Evolutionary conservation across 306 rosid genomes (phyloP), one percentile per base, ranked within the genome.

Genomic region (Medicago ruthenica): DNA sequence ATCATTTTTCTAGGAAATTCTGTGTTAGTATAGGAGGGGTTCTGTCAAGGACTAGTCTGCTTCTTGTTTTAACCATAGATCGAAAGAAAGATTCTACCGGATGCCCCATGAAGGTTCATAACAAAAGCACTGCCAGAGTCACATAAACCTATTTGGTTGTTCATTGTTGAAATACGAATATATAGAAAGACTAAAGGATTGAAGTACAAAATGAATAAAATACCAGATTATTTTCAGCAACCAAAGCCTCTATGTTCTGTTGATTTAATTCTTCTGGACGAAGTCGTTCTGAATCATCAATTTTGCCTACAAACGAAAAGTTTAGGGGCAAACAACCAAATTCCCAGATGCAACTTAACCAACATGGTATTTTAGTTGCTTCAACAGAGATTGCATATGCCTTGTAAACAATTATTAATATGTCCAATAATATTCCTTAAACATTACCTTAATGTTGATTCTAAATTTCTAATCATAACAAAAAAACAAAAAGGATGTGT

Each of bases 181-280:
- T 16, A 65, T n/a, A 44, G 48, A 74, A 48, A 65, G 65, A 72
- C n/a, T 47, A 74, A 71, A 59, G 57, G 66, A 57, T 41, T 63
- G 14, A 14, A 71, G 55, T 73, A 78, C 47, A 55, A 42, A 71
- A 8, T 47, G 47, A 59, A 17, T 67, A 62, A 69, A 78, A 31
- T 90, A 95, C 97, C 98, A 92, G 85, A 88, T 95, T 92, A 83
- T 67, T 89, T 86, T 95, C 98, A 14, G 98, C 97, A 84, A 95
- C 96, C 86, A 95, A 79, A 62, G 98, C 98, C 87, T 95, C 97
- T 81, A 95, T 95, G 74, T 89, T 95, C 75, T 95, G 98, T 68
- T 95, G 98, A 82, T 95, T 95, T 80, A 95, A 83, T 86, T 95
- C 98, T 83, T 95, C 98, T 17, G 98, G 98, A 63, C 96, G 92